Evolutionary conservation across 2,329 filamentous ascomycete species (phyloP).

Genomic region (Xylariaceae sp.): DNA sequence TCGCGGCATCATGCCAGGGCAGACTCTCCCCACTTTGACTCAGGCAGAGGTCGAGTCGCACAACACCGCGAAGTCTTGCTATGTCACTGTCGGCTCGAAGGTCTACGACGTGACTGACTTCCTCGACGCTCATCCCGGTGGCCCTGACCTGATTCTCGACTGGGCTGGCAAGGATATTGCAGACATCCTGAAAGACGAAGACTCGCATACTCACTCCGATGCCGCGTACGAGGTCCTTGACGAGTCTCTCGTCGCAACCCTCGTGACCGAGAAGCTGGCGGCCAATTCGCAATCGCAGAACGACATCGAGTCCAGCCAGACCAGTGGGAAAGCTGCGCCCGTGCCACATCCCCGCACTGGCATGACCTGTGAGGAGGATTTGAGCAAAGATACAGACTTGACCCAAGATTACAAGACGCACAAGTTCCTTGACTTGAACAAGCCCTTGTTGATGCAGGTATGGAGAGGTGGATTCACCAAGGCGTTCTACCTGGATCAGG

Average conservation of each 20-base stretch:
- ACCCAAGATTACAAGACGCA: slow-evolving; percentile 74
- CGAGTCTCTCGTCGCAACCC: slow-evolving; percentile 77
- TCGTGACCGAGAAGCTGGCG: slow-evolving; percentile 54
- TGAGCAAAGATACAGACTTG: slow-evolving; percentile 78
- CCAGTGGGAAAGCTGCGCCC: slow-evolving; percentile 30
- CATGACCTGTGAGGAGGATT: slow-evolving; percentile 82
- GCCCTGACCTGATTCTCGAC: slow-evolving; percentile 79
- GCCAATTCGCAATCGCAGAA: slow-evolving; percentile 33
- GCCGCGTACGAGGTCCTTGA: slow-evolving; percentile 94
- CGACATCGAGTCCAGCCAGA: slow-evolving; percentile 33
- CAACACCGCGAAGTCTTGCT: slow-evolving; percentile 78
- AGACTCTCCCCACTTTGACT: slow-evolving; percentile 77
- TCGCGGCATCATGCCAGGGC: slow-evolving; percentile 63
- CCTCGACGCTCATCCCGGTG: slow-evolving; percentile 83
- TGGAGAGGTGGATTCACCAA: slow-evolving; percentile 86
- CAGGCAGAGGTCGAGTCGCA: slow-evolving; percentile 75
- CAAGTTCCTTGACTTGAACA: slow-evolving; percentile 88
- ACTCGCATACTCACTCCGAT: slow-evolving; percentile 82
- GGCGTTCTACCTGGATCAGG: slow-evolving; percentile 94
- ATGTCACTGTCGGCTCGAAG: slow-evolving; percentile 81
- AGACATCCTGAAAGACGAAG: slow-evolving; percentile 73
- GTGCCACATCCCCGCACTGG: slow-evolving; percentile 63
- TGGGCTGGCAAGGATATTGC: slow-evolving; percentile 84
- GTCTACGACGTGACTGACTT: slow-evolving; percentile 96
- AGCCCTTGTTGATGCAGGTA: slow-evolving; percentile 79